These are phyloP conservation scores for Xylariaceae sp. DNA, from an alignment of 2,329 filamentous ascomycete species.

Conservation along the genomic window DNA sequence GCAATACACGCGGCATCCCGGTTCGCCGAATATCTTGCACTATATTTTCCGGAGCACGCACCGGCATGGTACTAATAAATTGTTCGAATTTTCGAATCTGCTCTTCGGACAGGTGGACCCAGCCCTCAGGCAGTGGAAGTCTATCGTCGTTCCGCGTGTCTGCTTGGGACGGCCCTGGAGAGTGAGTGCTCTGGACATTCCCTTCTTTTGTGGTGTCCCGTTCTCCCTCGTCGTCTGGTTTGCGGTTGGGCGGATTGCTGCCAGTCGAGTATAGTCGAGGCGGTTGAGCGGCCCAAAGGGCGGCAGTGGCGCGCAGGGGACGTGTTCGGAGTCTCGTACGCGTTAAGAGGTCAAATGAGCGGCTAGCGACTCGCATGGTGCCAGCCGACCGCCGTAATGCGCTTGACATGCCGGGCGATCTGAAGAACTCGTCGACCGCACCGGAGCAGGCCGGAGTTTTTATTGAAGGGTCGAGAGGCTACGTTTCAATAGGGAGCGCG, in stretches of 20 bases:
- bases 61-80: neutral
- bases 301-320: constrained; percentile 24
- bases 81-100: constrained; percentile 15
- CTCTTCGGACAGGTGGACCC: constrained; percentile 28
- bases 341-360: constrained; percentile 24
- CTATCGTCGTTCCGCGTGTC: constrained; percentile 16
- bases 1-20: constrained; percentile 4
- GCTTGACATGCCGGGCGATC: constrained; percentile 33
- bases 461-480: constrained; percentile 12
- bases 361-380: constrained; percentile 27
- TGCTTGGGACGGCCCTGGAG: constrained; percentile 30
- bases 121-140: constrained; percentile 29
- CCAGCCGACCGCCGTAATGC: constrained; percentile 32
- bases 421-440: constrained; percentile 19
- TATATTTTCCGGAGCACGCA: neutral
- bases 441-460: constrained; percentile 22
- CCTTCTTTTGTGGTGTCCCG: constrained; percentile 17
- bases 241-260: constrained; percentile 23
- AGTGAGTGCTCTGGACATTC: constrained; percentile 28
- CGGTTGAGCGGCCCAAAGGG: constrained; percentile 24
- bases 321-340: constrained; percentile 28
- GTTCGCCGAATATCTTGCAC: neutral
- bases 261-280: constrained; percentile 28
- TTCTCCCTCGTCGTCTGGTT: constrained; percentile 17
- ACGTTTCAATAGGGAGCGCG: constrained; percentile 9